phyloP scores from a whole-genome alignment of 1,284 basidiomycete genomes.

The Coniophora puteana region DNA sequence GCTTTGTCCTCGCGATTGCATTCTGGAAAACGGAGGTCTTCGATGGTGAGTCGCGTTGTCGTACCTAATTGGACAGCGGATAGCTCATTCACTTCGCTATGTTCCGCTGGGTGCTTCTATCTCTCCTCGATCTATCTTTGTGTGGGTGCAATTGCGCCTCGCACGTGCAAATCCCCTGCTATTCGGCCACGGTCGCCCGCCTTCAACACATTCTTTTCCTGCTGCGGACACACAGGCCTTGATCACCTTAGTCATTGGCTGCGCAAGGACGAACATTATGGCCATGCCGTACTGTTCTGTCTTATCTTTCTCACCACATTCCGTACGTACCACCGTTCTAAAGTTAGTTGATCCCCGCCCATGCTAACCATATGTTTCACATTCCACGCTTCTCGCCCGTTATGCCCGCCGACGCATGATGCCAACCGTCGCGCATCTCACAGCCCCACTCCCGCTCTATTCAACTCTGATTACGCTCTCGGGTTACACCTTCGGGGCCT shows the following conservation, averaged over 20 bases:
- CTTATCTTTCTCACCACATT: slow-evolving; percentile 82
- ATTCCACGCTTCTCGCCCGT: slow-evolving; percentile 18
- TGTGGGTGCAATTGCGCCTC: slow-evolving; percentile 7
- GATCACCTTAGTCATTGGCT: slow-evolving; percentile 74
- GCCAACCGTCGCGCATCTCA: slow-evolving; percentile 12
- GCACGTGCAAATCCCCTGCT: slow-evolving; percentile 1
- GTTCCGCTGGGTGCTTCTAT: slow-evolving; percentile 3
- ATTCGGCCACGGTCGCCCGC: background rate
- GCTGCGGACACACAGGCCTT: slow-evolving; percentile 41
- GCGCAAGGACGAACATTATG: slow-evolving; percentile 59
- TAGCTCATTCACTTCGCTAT: too few relatives aligned
- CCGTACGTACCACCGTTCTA: slow-evolving; percentile 49
- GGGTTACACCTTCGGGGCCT: slow-evolving; percentile 82
- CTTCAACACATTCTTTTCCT: slow-evolving; percentile 1
- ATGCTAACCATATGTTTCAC: slow-evolving; percentile 9
- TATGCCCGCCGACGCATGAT: too few relatives aligned
- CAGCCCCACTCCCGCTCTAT: slow-evolving; percentile 82
- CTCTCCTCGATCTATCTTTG: background rate
- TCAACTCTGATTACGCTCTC: slow-evolving; percentile 85
- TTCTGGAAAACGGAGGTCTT: slow-evolving; percentile 75
- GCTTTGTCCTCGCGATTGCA: slow-evolving; percentile 66
- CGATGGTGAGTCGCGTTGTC: slow-evolving; percentile 45
- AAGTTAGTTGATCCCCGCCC: slow-evolving; percentile 8
- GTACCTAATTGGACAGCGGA: background rate
- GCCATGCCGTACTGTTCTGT: slow-evolving; percentile 68